Evolutionary conservation across 441 rosid genomes (phyloP), one percentile per base, ranked within the genome.

Genomic region (Populus hybrid): DNA sequence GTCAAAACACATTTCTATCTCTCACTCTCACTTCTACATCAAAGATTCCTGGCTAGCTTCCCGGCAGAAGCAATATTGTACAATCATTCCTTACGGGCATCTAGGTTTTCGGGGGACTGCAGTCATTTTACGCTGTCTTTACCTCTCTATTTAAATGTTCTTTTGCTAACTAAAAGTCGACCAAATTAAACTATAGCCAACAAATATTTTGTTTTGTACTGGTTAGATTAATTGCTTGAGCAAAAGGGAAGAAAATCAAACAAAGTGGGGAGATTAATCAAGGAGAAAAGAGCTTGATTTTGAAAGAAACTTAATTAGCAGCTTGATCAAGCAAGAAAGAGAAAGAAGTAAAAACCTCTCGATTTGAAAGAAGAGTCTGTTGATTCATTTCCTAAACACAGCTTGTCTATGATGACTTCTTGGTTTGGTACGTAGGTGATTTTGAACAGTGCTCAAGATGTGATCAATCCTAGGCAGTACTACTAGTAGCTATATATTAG

Each of bases 1-100:
- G 80, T 82, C 83, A 84, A 73, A 80, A 81, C 86, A 79, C 81
- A 77, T 80, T 73, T 73, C 63, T 68, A 73, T 76, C 64, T 75
- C 63, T 70, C 73, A 67, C 10, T 6, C 40, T 73, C 10, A 59
- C 72, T 64, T 12, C 36, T 28, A 16, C 50, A 20, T 32, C 14
- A 40, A 64, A 46, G 11, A 78, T 79, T 79, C 79, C 42, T 66
- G 11, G 12, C 65, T 71, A 32, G 28, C 80, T 71, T 77, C 75
- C 54, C 71, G 23, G 75, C 64, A 42, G 77, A 42, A 57, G 20
- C n/a, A 64, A 46, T 10, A 36, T 1, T 30, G 21, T 9, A 67
- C 26, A 14, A 20, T 26, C 66, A 69, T 59, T 21, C 73, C 0
- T 10, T 21, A 23, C 16, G 2, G 42, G 68, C 4, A 2, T 59